These are phyloP conservation scores for Mycena amicta DNA, from an alignment of 768 basidiomycete species.

Conservation along the genomic window DNA sequence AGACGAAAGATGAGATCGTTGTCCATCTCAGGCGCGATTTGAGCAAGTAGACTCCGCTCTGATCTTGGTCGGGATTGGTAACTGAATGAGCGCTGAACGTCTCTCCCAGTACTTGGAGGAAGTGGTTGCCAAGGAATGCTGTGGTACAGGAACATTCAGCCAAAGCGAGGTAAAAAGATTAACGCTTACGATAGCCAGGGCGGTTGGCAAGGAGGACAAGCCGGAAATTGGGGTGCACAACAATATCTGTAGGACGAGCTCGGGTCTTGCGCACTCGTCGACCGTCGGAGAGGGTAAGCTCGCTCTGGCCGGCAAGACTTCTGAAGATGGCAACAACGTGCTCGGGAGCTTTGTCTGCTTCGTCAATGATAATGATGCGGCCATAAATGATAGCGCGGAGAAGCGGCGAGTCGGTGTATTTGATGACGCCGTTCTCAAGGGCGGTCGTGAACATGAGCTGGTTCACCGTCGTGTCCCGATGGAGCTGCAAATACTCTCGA, in stretches of 20 bases:
- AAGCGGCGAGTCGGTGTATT: slow-evolving; percentile 66
- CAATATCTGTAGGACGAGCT: slow-evolving; percentile 56
- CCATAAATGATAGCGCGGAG: slow-evolving; percentile 63
- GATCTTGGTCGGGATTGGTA: slow-evolving; percentile 67
- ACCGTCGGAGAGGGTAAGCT: slow-evolving; percentile 66
- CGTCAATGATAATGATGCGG: slow-evolving; percentile 69
- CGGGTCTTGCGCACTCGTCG: slow-evolving; percentile 50
- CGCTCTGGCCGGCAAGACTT: slow-evolving; percentile 65
- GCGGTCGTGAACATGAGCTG: slow-evolving; percentile 72
- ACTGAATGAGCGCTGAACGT: slow-evolving; percentile 69
- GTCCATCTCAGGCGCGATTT: slow-evolving; percentile 62
- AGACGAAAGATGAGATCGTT: slow-evolving; percentile 56
- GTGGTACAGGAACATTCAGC: slow-evolving; percentile 4
- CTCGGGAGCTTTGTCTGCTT: slow-evolving; percentile 74
- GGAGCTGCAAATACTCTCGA: slow-evolving; percentile 70
- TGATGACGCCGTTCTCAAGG: slow-evolving; percentile 57
- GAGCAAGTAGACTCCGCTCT: slow-evolving; percentile 59
- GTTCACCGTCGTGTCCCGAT: slow-evolving; percentile 70
- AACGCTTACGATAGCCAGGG: slow-evolving; percentile 63
- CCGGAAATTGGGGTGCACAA: slow-evolving; percentile 65
- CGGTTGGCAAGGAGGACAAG: slow-evolving; percentile 66
- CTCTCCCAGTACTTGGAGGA: slow-evolving; percentile 71
- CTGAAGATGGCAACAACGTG: slow-evolving; percentile 74
- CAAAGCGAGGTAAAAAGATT: neutral
- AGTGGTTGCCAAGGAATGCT: slow-evolving; percentile 77